Evolutionary conservation across 257 asterid species (phyloP).

Genomic region (Datura wrightii): DNA sequence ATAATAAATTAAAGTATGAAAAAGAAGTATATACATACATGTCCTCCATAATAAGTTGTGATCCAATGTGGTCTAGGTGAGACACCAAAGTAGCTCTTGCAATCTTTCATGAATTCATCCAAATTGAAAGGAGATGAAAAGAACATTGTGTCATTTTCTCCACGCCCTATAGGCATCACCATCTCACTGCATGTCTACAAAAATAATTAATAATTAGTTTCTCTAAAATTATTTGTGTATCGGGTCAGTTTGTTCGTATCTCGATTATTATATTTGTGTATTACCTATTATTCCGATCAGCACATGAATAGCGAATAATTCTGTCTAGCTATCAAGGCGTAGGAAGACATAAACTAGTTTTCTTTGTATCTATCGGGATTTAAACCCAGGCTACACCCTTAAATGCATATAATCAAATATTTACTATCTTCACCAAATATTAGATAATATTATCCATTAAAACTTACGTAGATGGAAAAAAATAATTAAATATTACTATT

Average conservation of each 20-base stretch:
- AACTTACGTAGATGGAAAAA: background rate
- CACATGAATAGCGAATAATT: background rate
- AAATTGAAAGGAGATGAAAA: conserved; percentile 43
- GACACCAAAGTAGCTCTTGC: conserved; percentile 42
- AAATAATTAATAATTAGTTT: background rate
- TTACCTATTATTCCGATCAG: too few species aligned
- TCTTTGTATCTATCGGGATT: background rate
- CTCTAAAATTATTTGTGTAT: background rate
- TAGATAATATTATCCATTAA: background rate
- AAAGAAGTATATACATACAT: conserved; percentile 35
- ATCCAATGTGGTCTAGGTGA: conserved; percentile 56
- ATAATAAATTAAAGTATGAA: background rate
- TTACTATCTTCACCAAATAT: background rate
- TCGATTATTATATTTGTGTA: background rate
- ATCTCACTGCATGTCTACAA: conserved; percentile 53
- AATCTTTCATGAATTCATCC: conserved; percentile 16
- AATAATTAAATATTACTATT: background rate
- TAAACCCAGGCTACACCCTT: background rate
- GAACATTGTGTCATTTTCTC: conserved; percentile 47
- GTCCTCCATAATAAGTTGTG: conserved; percentile 56
- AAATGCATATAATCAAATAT: background rate
- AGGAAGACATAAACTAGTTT: background rate
- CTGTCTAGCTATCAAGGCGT: background rate
- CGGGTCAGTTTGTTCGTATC: background rate
- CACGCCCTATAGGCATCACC: conserved; percentile 49